Evolutionary conservation across 2,329 filamentous ascomycete genomes (phyloP), one percentile per base, ranked within the genome.

Genomic region (Microascus cirrosus): DNA sequence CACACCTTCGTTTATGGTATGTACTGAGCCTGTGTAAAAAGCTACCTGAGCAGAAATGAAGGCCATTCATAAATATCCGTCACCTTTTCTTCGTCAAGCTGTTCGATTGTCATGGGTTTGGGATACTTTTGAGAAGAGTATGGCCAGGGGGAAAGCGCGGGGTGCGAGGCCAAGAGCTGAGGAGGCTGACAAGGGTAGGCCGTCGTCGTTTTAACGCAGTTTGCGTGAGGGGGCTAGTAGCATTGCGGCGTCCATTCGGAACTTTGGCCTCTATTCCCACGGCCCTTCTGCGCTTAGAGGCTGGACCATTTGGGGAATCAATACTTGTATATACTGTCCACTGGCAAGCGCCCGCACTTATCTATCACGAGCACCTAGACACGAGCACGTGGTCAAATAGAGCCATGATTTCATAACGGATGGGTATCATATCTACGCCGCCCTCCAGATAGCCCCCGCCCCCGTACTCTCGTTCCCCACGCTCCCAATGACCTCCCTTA

Each of bases 361-460:
- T 8, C 4, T 32, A 32, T 32, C 28, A 32, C 28, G 28, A 32
- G 28, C 4, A 20, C 25, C 13, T 42, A 48, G 22, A 25, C 8
- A 22, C 8, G 22, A n/a, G n/a, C 13, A 6, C 8, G 42, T 22
- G 15, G 42, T 12, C 12, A 24, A 50, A 50, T 11, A 50, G 22
- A 50, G 11, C 7, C 6, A 22, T 11, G 12, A 50, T 24, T n/a
- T 50, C 39, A 18, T 32, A 32, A 42, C 18, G 4, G 36, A 50
- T 11, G 22, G 45, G 45, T 50, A 50, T 50, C 45, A 50, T 24
- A 12, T 13, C 61, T 62, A 73, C 34, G 72, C 58, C 22, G 62
- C 70, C 62, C 78, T 70, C 78, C 78, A 81, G 18, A 79, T 70
- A 32, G 78, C 78, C 45, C 76, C 77, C 13, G 74, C 74, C 59